Percentiles rank a stretch among this genome's conserved stretches.
phyloP scores from a whole-genome alignment of 345 rosid genomes.

The Dovyalis caffra region DNA sequence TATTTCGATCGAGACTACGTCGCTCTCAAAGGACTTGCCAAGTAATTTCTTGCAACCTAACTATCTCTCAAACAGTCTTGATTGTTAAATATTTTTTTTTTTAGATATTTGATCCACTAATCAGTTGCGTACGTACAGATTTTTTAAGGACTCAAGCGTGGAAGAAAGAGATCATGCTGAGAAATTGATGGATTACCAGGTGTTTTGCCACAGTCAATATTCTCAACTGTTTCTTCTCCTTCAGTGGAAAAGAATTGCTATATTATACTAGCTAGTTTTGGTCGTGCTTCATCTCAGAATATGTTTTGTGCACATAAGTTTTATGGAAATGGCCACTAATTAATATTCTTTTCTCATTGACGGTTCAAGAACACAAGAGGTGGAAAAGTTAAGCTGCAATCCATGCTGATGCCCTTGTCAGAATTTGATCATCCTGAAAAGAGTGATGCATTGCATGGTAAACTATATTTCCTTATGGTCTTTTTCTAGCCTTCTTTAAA shows the following conservation, averaged over 20 bases:
- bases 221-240: not conserved
- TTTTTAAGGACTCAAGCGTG: not conserved
- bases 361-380: not conserved
- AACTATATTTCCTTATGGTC: not conserved
- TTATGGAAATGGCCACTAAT: no score
- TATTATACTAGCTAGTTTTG: no score
- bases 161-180: not conserved
- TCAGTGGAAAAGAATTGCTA: no score
- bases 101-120: no score
- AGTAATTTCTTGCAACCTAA: not conserved
- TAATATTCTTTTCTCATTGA: not conserved
- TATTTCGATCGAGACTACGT: not conserved
- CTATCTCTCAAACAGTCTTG: not conserved
- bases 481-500: no score
- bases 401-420: not conserved
- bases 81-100: not conserved
- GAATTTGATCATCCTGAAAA: not conserved
- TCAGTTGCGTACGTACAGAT: not conserved
- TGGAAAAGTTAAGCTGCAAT: not conserved
- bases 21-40: not conserved
- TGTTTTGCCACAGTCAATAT: not conserved
- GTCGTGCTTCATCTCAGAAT: no score
- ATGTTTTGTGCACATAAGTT: no score
- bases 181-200: not conserved
- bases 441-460: not conserved